These are phyloP conservation scores for Aschersonia sp. DNA, from an alignment of 2,329 filamentous ascomycete genomes.

Conservation along the genomic window DNA sequence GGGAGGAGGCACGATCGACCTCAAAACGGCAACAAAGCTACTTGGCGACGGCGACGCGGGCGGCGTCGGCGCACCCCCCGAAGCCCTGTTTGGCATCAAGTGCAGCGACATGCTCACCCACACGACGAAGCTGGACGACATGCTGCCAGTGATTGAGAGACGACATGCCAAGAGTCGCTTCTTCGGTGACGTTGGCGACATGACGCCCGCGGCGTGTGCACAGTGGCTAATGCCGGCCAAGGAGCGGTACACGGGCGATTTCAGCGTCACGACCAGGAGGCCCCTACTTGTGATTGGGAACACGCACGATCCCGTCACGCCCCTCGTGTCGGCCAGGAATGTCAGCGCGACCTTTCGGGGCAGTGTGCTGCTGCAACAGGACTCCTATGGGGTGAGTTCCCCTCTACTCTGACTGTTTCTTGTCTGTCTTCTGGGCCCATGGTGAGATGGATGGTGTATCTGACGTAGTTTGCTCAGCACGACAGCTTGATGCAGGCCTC, in stretches of 20 bases:
- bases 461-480: conserved; percentile 2
- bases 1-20: too few species aligned
- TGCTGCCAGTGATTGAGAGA: conserved; percentile 10
- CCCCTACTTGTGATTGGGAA: conserved; percentile 23
- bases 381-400: conserved; percentile 1
- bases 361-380: conserved; percentile 3
- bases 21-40: too few species aligned
- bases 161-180: conserved; percentile 12
- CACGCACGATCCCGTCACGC: conserved; percentile 13
- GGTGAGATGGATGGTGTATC: neutral
- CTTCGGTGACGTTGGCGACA: conserved; percentile 9
- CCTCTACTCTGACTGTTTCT: too few species aligned
- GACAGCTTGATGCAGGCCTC: conserved; percentile 7
- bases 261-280: conserved; percentile 16
- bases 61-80: neutral
- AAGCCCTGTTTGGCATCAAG: conserved; percentile 13
- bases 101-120: conserved; percentile 19
- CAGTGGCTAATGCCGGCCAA: conserved; percentile 23
- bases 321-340: conserved; percentile 2
- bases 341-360: conserved; percentile 2
- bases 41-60: too few species aligned
- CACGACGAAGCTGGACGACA: conserved; percentile 12
- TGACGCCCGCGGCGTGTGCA: conserved; percentile 14
- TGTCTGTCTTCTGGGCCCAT: too few species aligned
- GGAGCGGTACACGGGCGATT: conserved; percentile 18